Conservation (phyloP, 495 filamentous ascomycete species). For the Gamarada debralockiae region DNA sequence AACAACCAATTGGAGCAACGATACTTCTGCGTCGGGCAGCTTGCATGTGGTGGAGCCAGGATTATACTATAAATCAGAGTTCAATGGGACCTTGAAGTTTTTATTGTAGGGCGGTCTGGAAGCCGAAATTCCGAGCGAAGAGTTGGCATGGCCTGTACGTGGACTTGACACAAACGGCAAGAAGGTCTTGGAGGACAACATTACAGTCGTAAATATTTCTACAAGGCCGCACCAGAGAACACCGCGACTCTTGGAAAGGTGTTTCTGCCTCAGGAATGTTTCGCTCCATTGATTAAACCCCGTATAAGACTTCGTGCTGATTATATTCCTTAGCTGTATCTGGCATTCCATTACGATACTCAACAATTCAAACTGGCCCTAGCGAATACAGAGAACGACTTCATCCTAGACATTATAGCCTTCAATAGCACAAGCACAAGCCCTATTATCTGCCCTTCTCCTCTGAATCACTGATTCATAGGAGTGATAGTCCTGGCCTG, state of each 20-base stretch:
- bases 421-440: too few species aligned
- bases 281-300: not conserved
- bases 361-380: slow-evolving; percentile 4
- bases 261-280: slow-evolving; percentile 1
- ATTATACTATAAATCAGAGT: not conserved
- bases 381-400: too few species aligned
- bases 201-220: slow-evolving; percentile 4
- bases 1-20: not conserved
- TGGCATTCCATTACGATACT: not conserved
- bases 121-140: slow-evolving; percentile 2
- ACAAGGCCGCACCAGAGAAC: not conserved
- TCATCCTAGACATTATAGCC: too few species aligned
- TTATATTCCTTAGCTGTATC: not conserved
- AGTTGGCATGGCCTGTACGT: not conserved
- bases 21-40: not conserved
- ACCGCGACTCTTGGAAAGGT: slow-evolving; percentile 4
- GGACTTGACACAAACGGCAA: slow-evolving; percentile 2
- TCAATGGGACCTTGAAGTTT: slow-evolving; percentile 3
- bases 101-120: not conserved
- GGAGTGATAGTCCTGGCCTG: too few species aligned
- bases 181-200: not conserved
- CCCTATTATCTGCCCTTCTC: too few species aligned
- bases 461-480: too few species aligned
- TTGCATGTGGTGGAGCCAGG: slow-evolving; percentile 4
- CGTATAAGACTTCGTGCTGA: not conserved